phyloP scores from a whole-genome alignment of 2,329 filamentous ascomycete genomes.

The Cercospora sp. region DNA sequence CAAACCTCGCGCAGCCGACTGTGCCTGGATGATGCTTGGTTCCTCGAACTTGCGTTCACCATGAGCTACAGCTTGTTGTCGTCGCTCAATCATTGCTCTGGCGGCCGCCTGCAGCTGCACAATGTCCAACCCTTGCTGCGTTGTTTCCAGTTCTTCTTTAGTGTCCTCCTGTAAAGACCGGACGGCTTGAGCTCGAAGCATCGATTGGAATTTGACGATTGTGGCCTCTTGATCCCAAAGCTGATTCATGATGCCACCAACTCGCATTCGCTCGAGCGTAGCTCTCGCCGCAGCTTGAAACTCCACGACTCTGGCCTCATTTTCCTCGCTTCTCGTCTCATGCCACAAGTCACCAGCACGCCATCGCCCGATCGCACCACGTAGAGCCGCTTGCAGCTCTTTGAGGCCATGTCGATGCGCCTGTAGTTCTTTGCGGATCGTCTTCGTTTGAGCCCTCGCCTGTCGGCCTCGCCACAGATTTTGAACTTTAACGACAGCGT shows the following conservation, averaged over 20 bases:
- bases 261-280: constrained; percentile 70
- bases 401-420: constrained; percentile 50
- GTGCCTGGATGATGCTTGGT: constrained; percentile 36
- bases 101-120: constrained; percentile 55
- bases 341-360: constrained; percentile 54
- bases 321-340: constrained; percentile 36
- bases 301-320: constrained; percentile 38
- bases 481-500: constrained; percentile 75
- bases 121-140: constrained; percentile 61
- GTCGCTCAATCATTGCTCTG: constrained; percentile 66
- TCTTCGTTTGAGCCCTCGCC: constrained; percentile 47
- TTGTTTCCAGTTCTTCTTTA: constrained; percentile 50
- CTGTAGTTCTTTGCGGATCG: constrained; percentile 49
- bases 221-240: constrained; percentile 83
- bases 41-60: constrained; percentile 34
- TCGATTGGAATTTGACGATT: constrained; percentile 78
- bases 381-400: constrained; percentile 45
- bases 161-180: constrained; percentile 59
- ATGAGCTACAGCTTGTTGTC: constrained; percentile 36
- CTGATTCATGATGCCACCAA: constrained; percentile 80
- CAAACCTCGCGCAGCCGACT: constrained; percentile 46
- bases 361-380: constrained; percentile 56
- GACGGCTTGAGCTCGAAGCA: constrained; percentile 54
- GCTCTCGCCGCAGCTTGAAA: constrained; percentile 58
- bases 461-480: constrained; percentile 72